Conservation (phyloP, 2,329 filamentous ascomycete genomes). For the Aspergillus vadensis region DNA sequence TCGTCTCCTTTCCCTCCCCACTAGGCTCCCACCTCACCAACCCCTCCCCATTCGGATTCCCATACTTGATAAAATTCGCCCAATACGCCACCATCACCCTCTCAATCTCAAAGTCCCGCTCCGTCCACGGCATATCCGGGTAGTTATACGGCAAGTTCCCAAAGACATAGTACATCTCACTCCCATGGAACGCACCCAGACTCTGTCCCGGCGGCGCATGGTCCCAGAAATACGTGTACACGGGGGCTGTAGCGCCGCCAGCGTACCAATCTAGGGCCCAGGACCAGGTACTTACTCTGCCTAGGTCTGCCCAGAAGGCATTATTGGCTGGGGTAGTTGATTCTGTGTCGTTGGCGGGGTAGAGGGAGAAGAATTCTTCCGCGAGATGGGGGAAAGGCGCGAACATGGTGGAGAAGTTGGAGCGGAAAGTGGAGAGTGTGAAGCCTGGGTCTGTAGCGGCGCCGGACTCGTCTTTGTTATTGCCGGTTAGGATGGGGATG, state of each 20-base stretch:
- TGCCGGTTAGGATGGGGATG: conserved; percentile 33
- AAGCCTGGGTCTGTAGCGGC: conserved; percentile 6
- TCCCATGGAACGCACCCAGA: neutral
- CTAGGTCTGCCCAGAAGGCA: neutral
- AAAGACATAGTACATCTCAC: neutral
- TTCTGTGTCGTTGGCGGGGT: conserved; percentile 17
- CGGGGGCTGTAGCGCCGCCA: neutral
- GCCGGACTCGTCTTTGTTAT: conserved; percentile 31
- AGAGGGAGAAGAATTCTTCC: conserved; percentile 23
- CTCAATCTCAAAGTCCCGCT: neutral
- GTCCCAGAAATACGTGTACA: neutral
- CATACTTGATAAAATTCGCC: neutral
- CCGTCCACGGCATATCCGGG: neutral
- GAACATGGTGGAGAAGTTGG: conserved; percentile 22
- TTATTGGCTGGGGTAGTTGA: neutral
- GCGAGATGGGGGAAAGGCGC: conserved; percentile 10
- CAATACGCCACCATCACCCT: neutral
- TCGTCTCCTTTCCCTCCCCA: neutral
- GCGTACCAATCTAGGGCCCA: neutral
- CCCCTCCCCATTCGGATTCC: neutral
- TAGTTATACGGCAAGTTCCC: neutral
- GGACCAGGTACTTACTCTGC: neutral
- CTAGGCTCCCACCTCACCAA: neutral
- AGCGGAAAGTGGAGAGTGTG: conserved; percentile 18
- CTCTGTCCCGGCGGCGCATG: neutral